A percentile compares a stretch with the other conserved stretches of the same genome.
phyloP scores from a whole-genome alignment of 768 basidiomycete species.

The Kondoa subrosea region DNA sequence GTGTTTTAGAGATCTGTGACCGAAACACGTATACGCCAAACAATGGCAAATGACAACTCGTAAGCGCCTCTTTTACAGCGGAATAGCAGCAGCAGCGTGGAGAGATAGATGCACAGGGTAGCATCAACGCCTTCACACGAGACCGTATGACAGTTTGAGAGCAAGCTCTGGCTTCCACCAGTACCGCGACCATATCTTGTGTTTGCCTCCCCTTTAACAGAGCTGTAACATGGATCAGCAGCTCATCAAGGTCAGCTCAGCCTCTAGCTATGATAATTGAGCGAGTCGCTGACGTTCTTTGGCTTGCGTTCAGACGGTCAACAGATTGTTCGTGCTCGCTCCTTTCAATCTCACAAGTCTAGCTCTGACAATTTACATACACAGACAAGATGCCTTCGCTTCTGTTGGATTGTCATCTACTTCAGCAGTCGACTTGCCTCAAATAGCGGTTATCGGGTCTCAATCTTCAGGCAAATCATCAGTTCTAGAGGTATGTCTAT shows the following conservation, averaged over 20 bases:
- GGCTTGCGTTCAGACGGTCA: background rate
- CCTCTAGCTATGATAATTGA: too few relatives aligned
- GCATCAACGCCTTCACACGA: too few relatives aligned
- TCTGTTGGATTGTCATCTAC: constrained; percentile 32
- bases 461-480: constrained; percentile 27
- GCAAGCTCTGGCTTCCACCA: too few relatives aligned
- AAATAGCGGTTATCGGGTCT: constrained; percentile 31
- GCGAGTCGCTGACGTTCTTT: background rate
- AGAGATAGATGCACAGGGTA: too few relatives aligned
- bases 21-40: too few relatives aligned
- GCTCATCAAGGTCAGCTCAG: constrained; percentile 29
- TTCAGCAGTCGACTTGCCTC: constrained; percentile 34
- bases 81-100: too few relatives aligned
- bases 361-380: background rate
- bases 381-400: constrained; percentile 33
- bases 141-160: too few relatives aligned
- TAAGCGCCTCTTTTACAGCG: too few relatives aligned
- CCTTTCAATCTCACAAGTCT: background rate
- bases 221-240: constrained; percentile 31
- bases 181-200: background rate
- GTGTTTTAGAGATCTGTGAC: too few relatives aligned
- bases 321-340: background rate
- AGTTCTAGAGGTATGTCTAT: constrained; percentile 15
- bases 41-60: too few relatives aligned
- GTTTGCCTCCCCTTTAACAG: background rate